Evolutionary conservation across 2,329 filamentous ascomycete genomes (phyloP), one percentile per base, ranked within the genome.

Genomic region (Aureobasidium sp.): DNA sequence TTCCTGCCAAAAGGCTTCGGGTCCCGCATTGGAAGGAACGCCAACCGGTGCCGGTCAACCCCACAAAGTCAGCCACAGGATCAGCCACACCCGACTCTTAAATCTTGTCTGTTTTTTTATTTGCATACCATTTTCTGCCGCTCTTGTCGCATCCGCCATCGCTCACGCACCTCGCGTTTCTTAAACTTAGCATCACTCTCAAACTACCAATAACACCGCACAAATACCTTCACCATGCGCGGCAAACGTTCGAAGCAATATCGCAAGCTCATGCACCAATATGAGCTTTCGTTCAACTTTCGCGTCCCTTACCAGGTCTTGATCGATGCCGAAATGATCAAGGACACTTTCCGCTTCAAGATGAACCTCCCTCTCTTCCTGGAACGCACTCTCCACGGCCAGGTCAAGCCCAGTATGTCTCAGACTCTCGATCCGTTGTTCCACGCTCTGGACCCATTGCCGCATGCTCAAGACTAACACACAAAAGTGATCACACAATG

Each of bases 261-360:
- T 74, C 85, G 87, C 72, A 97, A 97, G 85, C 85, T 97, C 70
- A 95, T 99, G 87, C 87, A 91, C 76, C 88, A 93, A 72, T 96
- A 92, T 82, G 85, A 87, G 71, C 82, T 93, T 74, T 86, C 85
- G 64, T 97, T 96, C 73, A 88, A 89, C 64, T 97, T 97, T 75
- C 90, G 92, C 68, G 89, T 94, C 76, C 91, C 94, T 11, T 97
- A 97, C 77, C 94, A 97, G 77, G 87, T 96, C 57, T 79, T 96
- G 47, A 86, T 97, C 64, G 92, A 96, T 72, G 89, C 90, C 63
- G 85, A 91, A 66, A 90, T 97, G 68, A 83, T 97, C 57, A 82
- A 84, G 70, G 90, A 95, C 72, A 86, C 91, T 27, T 85, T 88
- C 66, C 84, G 85, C 54, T 94, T 89, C 78, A 94, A 93, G 70